phyloP scores from a whole-genome alignment of 495 filamentous ascomycete species.

The Daldinia vernicosa region DNA sequence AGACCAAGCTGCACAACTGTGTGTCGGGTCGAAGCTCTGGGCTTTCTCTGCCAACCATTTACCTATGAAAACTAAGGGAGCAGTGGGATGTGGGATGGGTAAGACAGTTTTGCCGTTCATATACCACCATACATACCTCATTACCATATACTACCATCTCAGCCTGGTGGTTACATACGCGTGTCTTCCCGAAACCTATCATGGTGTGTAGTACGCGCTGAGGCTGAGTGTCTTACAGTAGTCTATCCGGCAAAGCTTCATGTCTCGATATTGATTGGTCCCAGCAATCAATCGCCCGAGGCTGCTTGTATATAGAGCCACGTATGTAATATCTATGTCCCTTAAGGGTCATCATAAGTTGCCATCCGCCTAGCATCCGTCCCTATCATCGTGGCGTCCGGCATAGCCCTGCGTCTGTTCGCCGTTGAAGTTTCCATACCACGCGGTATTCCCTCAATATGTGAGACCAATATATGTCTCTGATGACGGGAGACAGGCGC shows the following conservation, averaged over 20 bases:
- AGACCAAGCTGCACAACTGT: slow-evolving; percentile 3
- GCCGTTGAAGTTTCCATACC: slow-evolving; percentile 10
- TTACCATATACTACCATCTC: slow-evolving; percentile 14
- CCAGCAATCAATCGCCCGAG: slow-evolving; percentile 30
- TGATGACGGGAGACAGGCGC: slow-evolving; percentile 31
- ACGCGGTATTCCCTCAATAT: slow-evolving; percentile 7
- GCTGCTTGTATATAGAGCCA: slow-evolving; percentile 41
- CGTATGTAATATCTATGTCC: slow-evolving; percentile 35
- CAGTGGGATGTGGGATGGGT: neutral
- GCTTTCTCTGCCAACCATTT: slow-evolving; percentile 12
- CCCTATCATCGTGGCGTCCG: slow-evolving; percentile 27
- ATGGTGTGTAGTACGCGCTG: slow-evolving; percentile 36
- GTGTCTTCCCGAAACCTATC: slow-evolving; percentile 30
- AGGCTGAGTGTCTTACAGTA: slow-evolving; percentile 42
- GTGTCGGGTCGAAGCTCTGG: slow-evolving; percentile 9
- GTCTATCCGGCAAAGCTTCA: slow-evolving; percentile 16
- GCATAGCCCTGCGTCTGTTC: slow-evolving; percentile 26
- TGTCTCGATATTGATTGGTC: slow-evolving; percentile 24
- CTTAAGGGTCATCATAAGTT: slow-evolving; percentile 29
- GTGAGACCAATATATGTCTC: slow-evolving; percentile 39
- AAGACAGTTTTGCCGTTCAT: slow-evolving; percentile 13
- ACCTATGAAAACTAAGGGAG: neutral
- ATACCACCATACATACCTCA: neutral
- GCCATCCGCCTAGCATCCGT: slow-evolving; percentile 24
- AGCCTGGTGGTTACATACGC: slow-evolving; percentile 33